Evolutionary conservation across 1,284 basidiomycete genomes (phyloP), one percentile per base, ranked within the genome.

Genomic region (Ganoderma sinense): DNA sequence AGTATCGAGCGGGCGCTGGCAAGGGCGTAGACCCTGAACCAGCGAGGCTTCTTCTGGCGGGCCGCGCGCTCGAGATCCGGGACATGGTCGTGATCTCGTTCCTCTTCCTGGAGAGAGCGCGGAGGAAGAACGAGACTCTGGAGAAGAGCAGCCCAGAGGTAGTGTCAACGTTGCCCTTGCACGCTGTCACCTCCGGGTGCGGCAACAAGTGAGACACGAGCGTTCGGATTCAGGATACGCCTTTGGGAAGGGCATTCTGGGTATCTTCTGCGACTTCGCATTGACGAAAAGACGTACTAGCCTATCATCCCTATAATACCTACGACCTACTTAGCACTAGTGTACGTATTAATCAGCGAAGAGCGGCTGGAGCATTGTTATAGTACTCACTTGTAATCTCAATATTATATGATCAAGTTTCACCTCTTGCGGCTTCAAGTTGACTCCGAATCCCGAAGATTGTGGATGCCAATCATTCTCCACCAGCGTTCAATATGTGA

Each of bases 1-100:
- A 26, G 7, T 33, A 56, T 56, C 18, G 8, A 11, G 36, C 31
- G 29, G 11, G 55, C 18, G 31, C 55, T 6, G 55, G 26, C 29
- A 56, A 31, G 55, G 29, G 55, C 16, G 16, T 6, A 18, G 55
- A 56, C 26, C 55, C 55, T 56, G 55, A 40, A 45, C 62, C 62
- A 23, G 79, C 82, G 14, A 76, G 69, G 51, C 76, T 85, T 23
- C 59, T 78, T 5, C 64, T 85, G 23, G 75, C 79, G 43, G 58
- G 66, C 31, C 76, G 80, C 43, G 83, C 79, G 23, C 67, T 77
- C 56, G 78, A 81, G 53, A 81, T 84, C 41, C 75, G 77, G 23
- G 82, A 84, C 56, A 69, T 78, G 1, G 80, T 82, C 10, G 77
- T 84, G 4, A 72, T 81, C 7, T 83, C 82, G n/a, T 84, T 84